phyloP scores from a whole-genome alignment of 805 yeast genomes.

The Cyberlindnera xylosilytica region DNA sequence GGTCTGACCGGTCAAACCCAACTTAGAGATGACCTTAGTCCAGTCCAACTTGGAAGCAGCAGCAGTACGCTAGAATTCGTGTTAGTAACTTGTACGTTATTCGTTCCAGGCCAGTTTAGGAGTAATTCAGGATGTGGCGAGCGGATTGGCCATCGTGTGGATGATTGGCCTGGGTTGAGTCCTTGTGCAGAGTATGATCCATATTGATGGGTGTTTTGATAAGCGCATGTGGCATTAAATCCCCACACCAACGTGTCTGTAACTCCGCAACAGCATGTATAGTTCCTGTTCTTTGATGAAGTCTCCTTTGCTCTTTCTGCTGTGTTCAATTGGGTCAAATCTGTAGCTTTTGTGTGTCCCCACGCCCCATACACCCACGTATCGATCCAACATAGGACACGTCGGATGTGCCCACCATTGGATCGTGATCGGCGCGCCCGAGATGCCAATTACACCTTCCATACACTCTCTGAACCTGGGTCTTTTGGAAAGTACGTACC shows the following conservation, averaged over 20 bases:
- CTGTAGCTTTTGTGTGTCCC: neutral
- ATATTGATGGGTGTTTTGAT: neutral
- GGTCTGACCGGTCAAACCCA: conserved; percentile 91
- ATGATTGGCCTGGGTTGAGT: no score
- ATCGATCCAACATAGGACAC: neutral
- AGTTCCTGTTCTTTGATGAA: no score
- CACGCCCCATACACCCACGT: conserved; percentile 1
- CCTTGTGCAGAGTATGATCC: neutral
- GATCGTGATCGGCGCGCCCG: neutral
- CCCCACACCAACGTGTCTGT: neutral
- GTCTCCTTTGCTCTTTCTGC: no score
- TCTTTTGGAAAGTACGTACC: conserved; percentile 9
- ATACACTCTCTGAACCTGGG: neutral
- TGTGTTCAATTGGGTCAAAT: neutral
- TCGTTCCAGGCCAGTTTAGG: no score
- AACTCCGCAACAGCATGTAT: no score
- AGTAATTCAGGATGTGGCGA: no score
- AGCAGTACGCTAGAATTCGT: conserved; percentile 34
- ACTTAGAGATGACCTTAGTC: conserved; percentile 83
- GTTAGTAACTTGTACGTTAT: conserved; percentile 30
- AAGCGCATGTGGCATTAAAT: neutral
- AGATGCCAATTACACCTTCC: neutral
- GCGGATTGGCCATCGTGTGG: no score
- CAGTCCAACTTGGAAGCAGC: conserved; percentile 90
- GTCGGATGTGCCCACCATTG: neutral